These are phyloP conservation scores for Musa beccarii DNA, from an alignment of 176 grass and related monocot species.

Conservation along the genomic window DNA sequence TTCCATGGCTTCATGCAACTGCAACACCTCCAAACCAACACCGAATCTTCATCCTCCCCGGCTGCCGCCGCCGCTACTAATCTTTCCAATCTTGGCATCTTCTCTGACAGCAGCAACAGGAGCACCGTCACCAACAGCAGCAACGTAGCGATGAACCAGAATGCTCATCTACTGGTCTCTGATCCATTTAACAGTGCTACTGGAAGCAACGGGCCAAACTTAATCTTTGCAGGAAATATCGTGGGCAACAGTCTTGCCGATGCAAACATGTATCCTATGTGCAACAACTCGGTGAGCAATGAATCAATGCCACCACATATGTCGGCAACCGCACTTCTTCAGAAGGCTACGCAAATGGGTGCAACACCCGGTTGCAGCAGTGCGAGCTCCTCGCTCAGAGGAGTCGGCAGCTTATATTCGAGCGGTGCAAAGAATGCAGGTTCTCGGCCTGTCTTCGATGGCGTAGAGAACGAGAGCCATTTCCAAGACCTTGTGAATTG, in stretches of 20 bases:
- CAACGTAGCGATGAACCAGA: not conserved
- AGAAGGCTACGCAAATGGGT: constrained; percentile 20
- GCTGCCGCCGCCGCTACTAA: not conserved
- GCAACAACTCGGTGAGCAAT: not conserved
- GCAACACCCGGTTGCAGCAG: not conserved
- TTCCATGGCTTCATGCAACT: constrained; percentile 18
- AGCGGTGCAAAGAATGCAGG: not conserved
- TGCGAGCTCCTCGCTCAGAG: constrained; percentile 5
- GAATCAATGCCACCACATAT: not conserved
- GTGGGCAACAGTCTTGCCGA: not conserved
- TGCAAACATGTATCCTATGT: not conserved
- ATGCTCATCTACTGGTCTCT: not conserved
- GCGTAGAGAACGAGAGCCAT: not conserved
- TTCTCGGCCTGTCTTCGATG: not conserved
- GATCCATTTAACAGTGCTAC: constrained; percentile 2
- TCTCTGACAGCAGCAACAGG: not conserved
- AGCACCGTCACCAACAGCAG: not conserved
- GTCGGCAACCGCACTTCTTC: constrained; percentile 19
- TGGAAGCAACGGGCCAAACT: not conserved
- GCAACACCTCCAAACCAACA: constrained; percentile 16
- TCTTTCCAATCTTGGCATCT: constrained; percentile 15
- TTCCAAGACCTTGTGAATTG: constrained; percentile 21
- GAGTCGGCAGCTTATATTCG: constrained; percentile 10
- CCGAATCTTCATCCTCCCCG: not conserved
- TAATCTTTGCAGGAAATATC: not conserved